Base-by-base conservation (phyloP, 2,329 filamentous ascomycete species). In the Aspergillus sp. region DNA sequence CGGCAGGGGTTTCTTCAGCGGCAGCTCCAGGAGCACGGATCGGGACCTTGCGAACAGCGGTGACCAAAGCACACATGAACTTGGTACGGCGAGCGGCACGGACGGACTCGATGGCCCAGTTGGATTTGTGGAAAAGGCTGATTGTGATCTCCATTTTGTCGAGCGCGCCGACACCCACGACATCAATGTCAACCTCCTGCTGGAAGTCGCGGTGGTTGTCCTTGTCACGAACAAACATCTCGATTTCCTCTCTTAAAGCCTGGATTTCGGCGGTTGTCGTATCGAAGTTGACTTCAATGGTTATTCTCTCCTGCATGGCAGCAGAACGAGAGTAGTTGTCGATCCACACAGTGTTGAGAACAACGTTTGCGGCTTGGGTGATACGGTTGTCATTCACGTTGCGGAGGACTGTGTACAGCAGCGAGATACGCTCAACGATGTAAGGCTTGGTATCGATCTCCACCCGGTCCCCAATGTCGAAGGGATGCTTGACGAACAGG, bases 401-500 rank as follows among this genome's bases (percentile, higher is more conserved):
- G 64, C 89, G 90, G 78, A 99, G 97, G 55, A 97, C 87, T 1
- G 91, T 96, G 79, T 92, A 98, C 3, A 99, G 82, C 31, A 99
- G 84, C 2, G 93, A 96, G 67, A 98, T 98, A 72, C 93, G 90
- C 75, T 98, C 92, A 11, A 99, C 95, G 4, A 91, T 82, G 65
- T 96, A 86, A 66, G 86, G 82, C 63, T 88, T 82, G 14, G 73
- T 73, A 52, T 73, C 78, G 62, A 98, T 89, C 67, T 97, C 92
- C 44, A 98, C 90, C 24, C 95, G 88, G 73, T 99, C 95, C 60
- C 93, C 93, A 21, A 98, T 92, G 72, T 99, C 95, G 73, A 90
- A 98, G 0, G 95, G 93, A 73, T 99, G 95, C 80, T 99, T 99
- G 80, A 98, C 91, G 69, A 99, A 99, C 1, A 99, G 80, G 80